Evolutionary conservation across 2,329 filamentous ascomycete species (phyloP).

Genomic region (Verruconis gallopava): DNA sequence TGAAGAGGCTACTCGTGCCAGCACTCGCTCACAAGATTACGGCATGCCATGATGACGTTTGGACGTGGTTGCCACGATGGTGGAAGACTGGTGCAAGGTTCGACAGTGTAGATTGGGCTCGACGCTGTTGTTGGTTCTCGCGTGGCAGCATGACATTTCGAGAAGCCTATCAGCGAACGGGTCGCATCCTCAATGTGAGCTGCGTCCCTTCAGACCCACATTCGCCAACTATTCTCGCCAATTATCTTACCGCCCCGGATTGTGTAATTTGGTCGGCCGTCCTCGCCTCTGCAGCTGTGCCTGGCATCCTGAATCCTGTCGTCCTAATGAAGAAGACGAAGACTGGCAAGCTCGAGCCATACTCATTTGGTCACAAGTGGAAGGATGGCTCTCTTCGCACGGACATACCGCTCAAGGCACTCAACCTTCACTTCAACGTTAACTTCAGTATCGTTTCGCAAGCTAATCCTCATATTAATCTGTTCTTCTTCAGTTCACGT

Average conservation of each 20-base stretch:
- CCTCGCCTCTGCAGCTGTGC: conserved; percentile 85
- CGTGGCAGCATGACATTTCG: conserved; percentile 84
- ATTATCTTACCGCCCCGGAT: conserved; percentile 88
- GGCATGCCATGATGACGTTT: conserved; percentile 67
- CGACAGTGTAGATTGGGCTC: conserved; percentile 85
- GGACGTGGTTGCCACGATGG: conserved; percentile 71
- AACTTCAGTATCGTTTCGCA: conserved; percentile 84
- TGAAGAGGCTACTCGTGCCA: conserved; percentile 73
- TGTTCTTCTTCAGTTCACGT: conserved; percentile 95
- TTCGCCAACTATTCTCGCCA: conserved; percentile 80
- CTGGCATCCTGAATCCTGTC: conserved; percentile 87
- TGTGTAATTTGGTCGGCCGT: conserved; percentile 98
- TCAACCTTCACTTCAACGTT: conserved; percentile 96
- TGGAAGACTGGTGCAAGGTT: conserved; percentile 89
- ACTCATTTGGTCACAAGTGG: conserved; percentile 98
- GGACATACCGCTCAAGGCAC: conserved; percentile 84
- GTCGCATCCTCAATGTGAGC: conserved; percentile 86
- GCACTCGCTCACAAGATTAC: conserved; percentile 75
- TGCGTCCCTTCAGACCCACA: conserved; percentile 95
- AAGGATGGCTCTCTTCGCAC: conserved; percentile 92
- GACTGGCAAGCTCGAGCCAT: conserved; percentile 67
- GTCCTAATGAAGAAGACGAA: conserved; percentile 80
- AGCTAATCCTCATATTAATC: conserved; percentile 94
- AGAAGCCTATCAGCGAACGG: conserved; percentile 88
- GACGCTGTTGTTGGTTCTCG: conserved; percentile 76